phyloP scores from a whole-genome alignment of 768 basidiomycete genomes.

The Cytidiella melzeri region DNA sequence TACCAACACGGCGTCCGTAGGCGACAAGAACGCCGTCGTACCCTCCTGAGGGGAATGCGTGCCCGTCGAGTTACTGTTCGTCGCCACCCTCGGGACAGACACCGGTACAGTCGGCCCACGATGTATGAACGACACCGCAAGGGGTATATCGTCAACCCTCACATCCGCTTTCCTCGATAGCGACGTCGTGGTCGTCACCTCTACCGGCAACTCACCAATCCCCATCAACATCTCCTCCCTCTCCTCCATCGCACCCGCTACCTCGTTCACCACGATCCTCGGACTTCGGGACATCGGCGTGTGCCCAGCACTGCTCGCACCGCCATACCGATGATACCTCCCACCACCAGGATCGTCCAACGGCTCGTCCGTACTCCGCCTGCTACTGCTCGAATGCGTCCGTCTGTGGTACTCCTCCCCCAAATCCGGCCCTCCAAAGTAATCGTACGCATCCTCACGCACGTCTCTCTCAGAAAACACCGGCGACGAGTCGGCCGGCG shows the following conservation, averaged over 20 bases:
- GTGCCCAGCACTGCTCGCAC: slow-evolving; percentile 16
- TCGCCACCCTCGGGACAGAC: slow-evolving; percentile 21
- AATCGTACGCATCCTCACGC: slow-evolving; percentile 46
- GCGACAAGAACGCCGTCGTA: slow-evolving; percentile 16
- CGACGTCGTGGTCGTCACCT: background rate
- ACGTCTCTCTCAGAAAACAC: slow-evolving; percentile 28
- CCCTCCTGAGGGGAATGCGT: slow-evolving; percentile 13
- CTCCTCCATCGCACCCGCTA: slow-evolving; percentile 26
- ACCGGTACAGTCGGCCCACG: slow-evolving; percentile 9
- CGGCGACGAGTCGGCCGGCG: slow-evolving; percentile 13
- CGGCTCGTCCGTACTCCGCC: slow-evolving; percentile 4
- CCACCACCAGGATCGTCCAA: slow-evolving; percentile 14
- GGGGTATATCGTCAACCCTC: slow-evolving; percentile 11
- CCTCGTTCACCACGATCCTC: slow-evolving; percentile 31
- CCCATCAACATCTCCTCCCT: slow-evolving; percentile 24
- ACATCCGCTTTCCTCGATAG: slow-evolving; percentile 3
- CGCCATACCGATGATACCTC: slow-evolving; percentile 21
- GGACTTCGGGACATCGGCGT: slow-evolving; percentile 17
- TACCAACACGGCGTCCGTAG: slow-evolving; percentile 14
- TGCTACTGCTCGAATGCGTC: slow-evolving; percentile 10
- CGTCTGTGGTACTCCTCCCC: slow-evolving; percentile 38
- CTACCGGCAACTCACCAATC: slow-evolving; percentile 1
- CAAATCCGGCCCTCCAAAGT: slow-evolving; percentile 53
- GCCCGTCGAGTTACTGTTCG: slow-evolving; percentile 30
- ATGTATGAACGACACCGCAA: slow-evolving; percentile 12